Base-by-base conservation (phyloP, 2,329 filamentous ascomycete species). In the Paramyrothecium sp. region DNA sequence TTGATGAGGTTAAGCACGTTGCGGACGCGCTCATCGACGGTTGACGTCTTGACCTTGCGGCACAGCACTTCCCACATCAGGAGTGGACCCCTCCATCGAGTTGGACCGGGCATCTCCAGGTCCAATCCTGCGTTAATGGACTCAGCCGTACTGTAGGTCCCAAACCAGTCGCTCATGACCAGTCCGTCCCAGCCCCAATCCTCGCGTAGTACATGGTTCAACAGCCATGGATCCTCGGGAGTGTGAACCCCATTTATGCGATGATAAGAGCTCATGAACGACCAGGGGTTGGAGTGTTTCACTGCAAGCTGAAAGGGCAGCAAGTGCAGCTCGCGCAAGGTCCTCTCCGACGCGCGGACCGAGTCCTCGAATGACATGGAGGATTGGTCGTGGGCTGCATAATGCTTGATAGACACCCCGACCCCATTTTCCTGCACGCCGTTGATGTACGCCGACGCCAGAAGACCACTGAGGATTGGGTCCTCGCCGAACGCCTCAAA, bases 401-500 rank as follows among this genome's bases (percentile, higher is more conserved):
- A 78, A 52, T 78, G 75, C 62, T 78, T 78, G 41, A 77, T 73
- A 2, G 71, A 75, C 0, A 73, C 73, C 19, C 69, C 69, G 16
- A 78, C 69, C 0, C 74, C 73, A 11, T 66, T 69, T 2, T 71
- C 69, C 56, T 78, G 73, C 3, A 77, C 70, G 2, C 74, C 74
- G 26, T 69, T 72, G 41, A 77, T 63, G 2, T 65, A 66, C 4
- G 56, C 57, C 2, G 63, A 53, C 0, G 73, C 75, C 38, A 74
- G 65, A 1, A 71, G 67, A 10, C 75, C 75, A 20, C 74, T 70
- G 3, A 77, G 65, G 11, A 76, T 69, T 5, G 75, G 75, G 58
- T 78, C 75, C 53, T 78, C 72, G 12, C 71, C 72, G 44, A 76
- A 71, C 26, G 71, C 73, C 57, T 78, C 75, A 48, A 77, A 77